Base-by-base conservation (phyloP, 2,329 filamentous ascomycete genomes). In the Aspergillus alliaceus region DNA sequence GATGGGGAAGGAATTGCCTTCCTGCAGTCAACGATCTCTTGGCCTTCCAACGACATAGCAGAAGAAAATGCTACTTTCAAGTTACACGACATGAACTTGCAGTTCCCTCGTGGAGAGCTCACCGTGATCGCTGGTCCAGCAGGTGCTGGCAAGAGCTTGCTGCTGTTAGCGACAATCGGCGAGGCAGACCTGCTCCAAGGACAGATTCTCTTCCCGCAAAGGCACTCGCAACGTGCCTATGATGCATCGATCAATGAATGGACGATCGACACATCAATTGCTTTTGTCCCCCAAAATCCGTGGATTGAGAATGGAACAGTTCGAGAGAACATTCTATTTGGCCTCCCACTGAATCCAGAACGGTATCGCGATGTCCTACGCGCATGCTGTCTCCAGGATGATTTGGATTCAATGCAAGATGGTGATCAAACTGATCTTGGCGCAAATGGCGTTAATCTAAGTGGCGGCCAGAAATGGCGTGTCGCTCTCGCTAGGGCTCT, bases 221-320 rank as follows among this genome's bases (percentile, higher is more conserved):
- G 81, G 87, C 35, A 82, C 83, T 59, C 87, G 90, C 64, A 70
- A 15, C 75, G 37, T 20, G 40, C 40, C 22, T 5, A 27, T 22
- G 20, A 39, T 5, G 54, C 88, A 3, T 88, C 74, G 14, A 75
- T 66, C 47, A 72, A 73, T 3, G 79, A 90, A 62, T 92, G 90
- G 90, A 86, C 89, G 44, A 81, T 91, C 15, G 82, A 86, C 7
- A 82, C 82, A 2, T 81, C 86, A 4, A 81, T 91, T 46, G 90
- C 89, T 0, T 92, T 86, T 63, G 88, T 91, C 29, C 84, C 87
- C 2, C 89, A 91, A 66, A 90, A 88, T 9, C 90, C 90, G 0
- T 93, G 90, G 90, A 90, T 93, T 40, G 89, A 93, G 67, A 92
- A 92, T 64, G 88, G 87, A 1, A 90, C 85, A 12, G 85, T 93